Conservation (phyloP, 495 filamentous ascomycete species). For the Hypoxylon cercidicola region DNA sequence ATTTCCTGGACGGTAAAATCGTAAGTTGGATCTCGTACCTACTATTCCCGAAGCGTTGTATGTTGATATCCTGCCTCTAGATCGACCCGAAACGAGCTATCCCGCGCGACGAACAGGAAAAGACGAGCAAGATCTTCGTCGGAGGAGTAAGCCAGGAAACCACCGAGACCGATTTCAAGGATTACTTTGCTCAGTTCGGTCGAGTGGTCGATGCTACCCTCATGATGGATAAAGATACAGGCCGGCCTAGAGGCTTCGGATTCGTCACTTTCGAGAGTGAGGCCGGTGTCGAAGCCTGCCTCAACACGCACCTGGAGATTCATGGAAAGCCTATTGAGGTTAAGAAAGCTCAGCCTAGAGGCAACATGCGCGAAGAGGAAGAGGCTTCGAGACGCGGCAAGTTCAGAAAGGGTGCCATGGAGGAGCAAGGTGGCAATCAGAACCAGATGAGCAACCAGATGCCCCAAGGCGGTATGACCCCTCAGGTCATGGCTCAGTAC, state of each 20-base stretch:
- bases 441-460: constrained; percentile 55
- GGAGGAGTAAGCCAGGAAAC: constrained; percentile 98
- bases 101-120: constrained; percentile 96
- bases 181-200: constrained; percentile 96
- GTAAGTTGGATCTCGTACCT: constrained; percentile 65
- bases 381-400: constrained; percentile 75
- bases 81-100: constrained; percentile 99
- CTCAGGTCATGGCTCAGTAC: constrained; percentile 97
- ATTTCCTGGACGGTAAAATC: constrained; percentile 97
- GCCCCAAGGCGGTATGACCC: constrained; percentile 77
- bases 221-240: constrained; percentile 99
- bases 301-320: constrained; percentile 83
- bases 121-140: constrained; percentile 97
- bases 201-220: constrained; percentile 96
- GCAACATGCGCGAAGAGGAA: constrained; percentile 92
- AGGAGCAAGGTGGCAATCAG: constrained; percentile 52
- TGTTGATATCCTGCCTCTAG: constrained; percentile 56
- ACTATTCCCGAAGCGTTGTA: not conserved
- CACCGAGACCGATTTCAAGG: constrained; percentile 92
- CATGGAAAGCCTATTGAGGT: constrained; percentile 96
- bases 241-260: constrained; percentile 94
- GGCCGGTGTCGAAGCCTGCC: constrained; percentile 90
- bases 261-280: constrained; percentile 99
- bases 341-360: constrained; percentile 95
- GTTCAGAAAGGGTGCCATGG: constrained; percentile 60